A percentile compares a stretch with the other conserved stretches of the same genome.
phyloP scores from a whole-genome alignment of 2,329 filamentous ascomycete species.

The Drechmeria coniospora region DNA sequence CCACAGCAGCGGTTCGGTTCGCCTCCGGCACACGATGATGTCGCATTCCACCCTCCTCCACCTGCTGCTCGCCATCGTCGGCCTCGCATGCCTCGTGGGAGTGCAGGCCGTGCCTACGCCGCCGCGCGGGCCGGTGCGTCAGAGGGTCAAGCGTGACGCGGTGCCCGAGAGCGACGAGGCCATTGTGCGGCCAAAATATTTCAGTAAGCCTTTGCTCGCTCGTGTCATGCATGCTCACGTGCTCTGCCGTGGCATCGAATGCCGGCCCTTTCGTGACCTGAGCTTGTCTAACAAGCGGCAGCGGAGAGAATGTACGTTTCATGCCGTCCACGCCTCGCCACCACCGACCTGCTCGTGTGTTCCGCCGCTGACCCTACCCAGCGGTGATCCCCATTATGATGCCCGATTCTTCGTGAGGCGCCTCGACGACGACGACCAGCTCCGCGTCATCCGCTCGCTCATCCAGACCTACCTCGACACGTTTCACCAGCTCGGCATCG shows the following conservation, averaged over 20 bases:
- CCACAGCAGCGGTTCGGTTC: too few relatives aligned
- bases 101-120: neutral
- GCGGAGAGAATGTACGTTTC: too few relatives aligned
- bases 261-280: too few relatives aligned
- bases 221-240: neutral
- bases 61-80: too few relatives aligned
- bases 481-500: conserved; percentile 47
- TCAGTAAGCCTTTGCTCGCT: neutral
- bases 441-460: conserved; percentile 47
- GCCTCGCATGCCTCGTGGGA: too few relatives aligned
- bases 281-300: neutral
- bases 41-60: too few relatives aligned
- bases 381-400: conserved; percentile 14
- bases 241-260: neutral
- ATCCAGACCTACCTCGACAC: conserved; percentile 58
- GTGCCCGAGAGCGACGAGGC: neutral
- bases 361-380: neutral
- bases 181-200: neutral
- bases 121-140: too few relatives aligned
- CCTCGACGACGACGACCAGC: conserved; percentile 39
- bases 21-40: too few relatives aligned
- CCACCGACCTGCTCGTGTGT: neutral
- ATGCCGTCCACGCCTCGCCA: neutral
- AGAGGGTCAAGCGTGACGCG: too few relatives aligned
- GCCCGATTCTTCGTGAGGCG: conserved; percentile 21